These are phyloP conservation scores for Schizochytrium sp. DNA, from an alignment of 108 stramenopile species.

Conservation along the genomic window DNA sequence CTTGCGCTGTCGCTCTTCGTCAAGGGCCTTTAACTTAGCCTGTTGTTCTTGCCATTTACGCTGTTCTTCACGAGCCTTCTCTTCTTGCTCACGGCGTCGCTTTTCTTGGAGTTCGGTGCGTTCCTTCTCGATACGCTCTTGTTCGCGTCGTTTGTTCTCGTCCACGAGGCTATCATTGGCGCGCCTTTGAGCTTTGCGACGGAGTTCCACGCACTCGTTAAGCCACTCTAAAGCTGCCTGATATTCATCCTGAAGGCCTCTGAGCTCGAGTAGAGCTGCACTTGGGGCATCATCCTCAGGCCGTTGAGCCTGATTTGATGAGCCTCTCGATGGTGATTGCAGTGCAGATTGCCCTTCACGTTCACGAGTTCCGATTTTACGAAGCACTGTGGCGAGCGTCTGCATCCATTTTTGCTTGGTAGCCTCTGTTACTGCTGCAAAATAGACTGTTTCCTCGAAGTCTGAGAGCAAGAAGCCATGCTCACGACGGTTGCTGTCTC, in stretches of 20 bases:
- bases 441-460: constrained; percentile 34
- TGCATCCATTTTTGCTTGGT: constrained; percentile 41
- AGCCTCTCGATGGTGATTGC: not conserved
- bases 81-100: not conserved
- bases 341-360: not conserved
- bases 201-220: constrained; percentile 39
- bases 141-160: not conserved
- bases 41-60: constrained; percentile 49
- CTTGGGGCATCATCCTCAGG: constrained; percentile 16
- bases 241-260: not conserved
- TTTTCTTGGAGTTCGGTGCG: not conserved
- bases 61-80: not conserved
- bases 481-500: constrained; percentile 9
- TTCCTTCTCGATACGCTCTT: not conserved
- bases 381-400: not conserved
- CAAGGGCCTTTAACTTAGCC: not conserved
- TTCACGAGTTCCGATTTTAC: constrained; percentile 18
- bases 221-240: constrained; percentile 21
- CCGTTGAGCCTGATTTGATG: not conserved
- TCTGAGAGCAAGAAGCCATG: constrained; percentile 52
- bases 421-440: constrained; percentile 9
- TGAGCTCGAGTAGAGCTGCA: constrained; percentile 29
- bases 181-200: constrained; percentile 2
- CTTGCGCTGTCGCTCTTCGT: constrained; percentile 40
- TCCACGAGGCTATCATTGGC: constrained; percentile 3